Percentiles rank a stretch among this genome's conserved stretches.
phyloP scores from a whole-genome alignment of 805 yeast species.

The Candida pseudofarinosa region DNA sequence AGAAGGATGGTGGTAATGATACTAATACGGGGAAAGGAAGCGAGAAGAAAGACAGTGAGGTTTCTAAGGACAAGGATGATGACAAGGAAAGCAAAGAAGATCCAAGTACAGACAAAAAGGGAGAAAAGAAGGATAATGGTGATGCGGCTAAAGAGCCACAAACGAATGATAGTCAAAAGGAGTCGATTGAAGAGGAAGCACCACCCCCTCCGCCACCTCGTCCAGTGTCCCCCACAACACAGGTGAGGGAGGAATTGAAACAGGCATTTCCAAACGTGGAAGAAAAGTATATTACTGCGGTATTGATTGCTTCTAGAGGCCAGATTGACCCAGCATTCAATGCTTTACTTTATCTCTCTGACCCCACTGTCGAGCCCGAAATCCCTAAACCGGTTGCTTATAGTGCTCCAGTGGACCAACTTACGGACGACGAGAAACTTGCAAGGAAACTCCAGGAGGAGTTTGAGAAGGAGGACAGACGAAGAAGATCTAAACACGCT shows the following conservation, averaged over 20 bases:
- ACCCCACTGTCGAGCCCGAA: conserved; percentile 57
- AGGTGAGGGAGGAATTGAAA: conserved; percentile 54
- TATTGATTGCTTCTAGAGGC: conserved; percentile 82
- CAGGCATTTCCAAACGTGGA: conserved; percentile 87
- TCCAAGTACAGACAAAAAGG: conserved; percentile 2
- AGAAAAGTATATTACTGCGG: conserved; percentile 66
- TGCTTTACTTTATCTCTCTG: conserved; percentile 76
- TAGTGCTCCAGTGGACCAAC: not conserved
- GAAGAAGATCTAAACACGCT: conserved; percentile 21
- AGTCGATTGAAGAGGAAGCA: conserved; percentile 10
- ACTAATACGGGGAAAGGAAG: not conserved
- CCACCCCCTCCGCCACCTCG: conserved; percentile 45
- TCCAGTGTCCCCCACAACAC: conserved; percentile 58
- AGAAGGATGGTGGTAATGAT: not conserved
- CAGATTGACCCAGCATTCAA: conserved; percentile 81
- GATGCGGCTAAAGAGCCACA: not conserved
- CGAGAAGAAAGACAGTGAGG: conserved; percentile 2
- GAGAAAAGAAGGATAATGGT: conserved; percentile 1
- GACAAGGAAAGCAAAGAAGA: not conserved
- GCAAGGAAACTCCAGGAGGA: conserved; percentile 79
- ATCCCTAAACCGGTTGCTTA: conserved; percentile 29
- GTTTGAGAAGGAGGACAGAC: conserved; percentile 42
- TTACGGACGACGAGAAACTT: conserved; percentile 65
- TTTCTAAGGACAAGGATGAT: conserved; percentile 1
- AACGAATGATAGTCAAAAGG: conserved; percentile 6